Evolutionary conservation across 257 asterid species (phyloP).

Genomic region (Petrea volubilis): DNA sequence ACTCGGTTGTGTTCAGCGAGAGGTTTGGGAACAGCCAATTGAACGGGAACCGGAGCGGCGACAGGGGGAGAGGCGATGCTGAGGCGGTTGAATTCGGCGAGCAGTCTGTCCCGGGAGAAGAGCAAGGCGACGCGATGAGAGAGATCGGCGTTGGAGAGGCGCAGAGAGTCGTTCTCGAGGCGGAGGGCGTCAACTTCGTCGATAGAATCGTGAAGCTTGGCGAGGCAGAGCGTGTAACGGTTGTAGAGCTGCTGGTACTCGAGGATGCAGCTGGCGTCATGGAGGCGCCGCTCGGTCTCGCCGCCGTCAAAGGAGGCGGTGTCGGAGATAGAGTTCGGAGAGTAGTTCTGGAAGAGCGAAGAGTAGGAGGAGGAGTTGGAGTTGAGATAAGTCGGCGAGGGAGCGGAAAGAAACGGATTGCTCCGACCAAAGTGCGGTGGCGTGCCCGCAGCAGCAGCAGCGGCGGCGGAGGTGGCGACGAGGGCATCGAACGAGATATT

Average conservation of each 20-base stretch:
- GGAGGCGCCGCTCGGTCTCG: constrained; percentile 27
- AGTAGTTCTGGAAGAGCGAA: constrained; percentile 34
- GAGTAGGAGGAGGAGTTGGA: constrained; percentile 36
- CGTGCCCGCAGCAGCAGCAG: constrained; percentile 18
- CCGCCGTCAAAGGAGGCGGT: constrained; percentile 32
- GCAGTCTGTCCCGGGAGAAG: constrained; percentile 53
- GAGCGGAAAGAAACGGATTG: constrained; percentile 51
- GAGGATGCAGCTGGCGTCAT: constrained; percentile 33
- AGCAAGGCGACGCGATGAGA: constrained; percentile 47
- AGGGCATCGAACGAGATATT: constrained; percentile 23
- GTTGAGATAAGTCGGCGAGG: constrained; percentile 29
- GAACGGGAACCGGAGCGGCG: constrained; percentile 22
- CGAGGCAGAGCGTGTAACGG: constrained; percentile 39
- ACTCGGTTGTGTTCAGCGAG: constrained; percentile 28
- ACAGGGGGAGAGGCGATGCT: constrained; percentile 28
- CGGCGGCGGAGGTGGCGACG: constrained; percentile 26
- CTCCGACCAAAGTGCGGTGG: constrained; percentile 27
- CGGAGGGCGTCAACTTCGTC: constrained; percentile 45
- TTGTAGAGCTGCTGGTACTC: constrained; percentile 63
- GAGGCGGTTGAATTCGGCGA: constrained; percentile 55
- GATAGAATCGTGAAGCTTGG: constrained; percentile 39
- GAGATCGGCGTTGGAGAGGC: constrained; percentile 49
- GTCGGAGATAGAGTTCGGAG: constrained; percentile 32
- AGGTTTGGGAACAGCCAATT: constrained; percentile 7
- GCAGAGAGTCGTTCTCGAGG: constrained; percentile 40